phyloP scores from a whole-genome alignment of 2,329 filamentous ascomycete genomes.

The Fusarium brachygibbosum region DNA sequence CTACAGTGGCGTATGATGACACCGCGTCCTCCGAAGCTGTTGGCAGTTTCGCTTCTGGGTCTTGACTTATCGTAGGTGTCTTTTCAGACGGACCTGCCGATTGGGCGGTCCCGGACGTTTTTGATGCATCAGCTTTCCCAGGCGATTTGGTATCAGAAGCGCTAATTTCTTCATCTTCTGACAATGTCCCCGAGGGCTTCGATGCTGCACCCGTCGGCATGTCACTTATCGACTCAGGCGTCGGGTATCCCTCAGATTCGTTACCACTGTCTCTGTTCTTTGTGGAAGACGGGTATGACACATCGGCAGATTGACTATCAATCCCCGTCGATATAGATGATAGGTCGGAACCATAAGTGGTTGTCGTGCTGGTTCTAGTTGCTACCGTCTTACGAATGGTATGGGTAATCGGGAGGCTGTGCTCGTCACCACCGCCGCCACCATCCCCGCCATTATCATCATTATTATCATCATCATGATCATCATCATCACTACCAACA shows the following conservation, averaged over 20 bases:
- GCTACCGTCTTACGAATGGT: background rate
- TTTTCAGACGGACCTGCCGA: background rate
- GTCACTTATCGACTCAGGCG: background rate
- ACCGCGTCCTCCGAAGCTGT: background rate
- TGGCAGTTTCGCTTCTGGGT: background rate
- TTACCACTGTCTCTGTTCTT: background rate
- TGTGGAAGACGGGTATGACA: background rate
- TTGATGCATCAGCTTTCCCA: background rate
- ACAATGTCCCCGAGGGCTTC: background rate
- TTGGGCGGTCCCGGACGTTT: background rate
- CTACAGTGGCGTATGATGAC: background rate
- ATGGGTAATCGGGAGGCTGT: too few species aligned
- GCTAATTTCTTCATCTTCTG: background rate
- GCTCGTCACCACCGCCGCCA: too few species aligned
- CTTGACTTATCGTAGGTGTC: background rate
- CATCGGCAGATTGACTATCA: background rate
- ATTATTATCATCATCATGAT: too few species aligned
- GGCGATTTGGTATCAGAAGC: background rate
- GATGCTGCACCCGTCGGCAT: background rate
- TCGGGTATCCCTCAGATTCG: background rate
- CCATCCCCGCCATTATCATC: too few species aligned
- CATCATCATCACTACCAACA: too few species aligned
- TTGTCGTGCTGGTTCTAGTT: background rate
- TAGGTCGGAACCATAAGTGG: background rate
- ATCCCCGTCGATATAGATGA: background rate